Evolutionary conservation across 2,329 filamentous ascomycete species (phyloP).

Genomic region (Penicillium sp.): DNA sequence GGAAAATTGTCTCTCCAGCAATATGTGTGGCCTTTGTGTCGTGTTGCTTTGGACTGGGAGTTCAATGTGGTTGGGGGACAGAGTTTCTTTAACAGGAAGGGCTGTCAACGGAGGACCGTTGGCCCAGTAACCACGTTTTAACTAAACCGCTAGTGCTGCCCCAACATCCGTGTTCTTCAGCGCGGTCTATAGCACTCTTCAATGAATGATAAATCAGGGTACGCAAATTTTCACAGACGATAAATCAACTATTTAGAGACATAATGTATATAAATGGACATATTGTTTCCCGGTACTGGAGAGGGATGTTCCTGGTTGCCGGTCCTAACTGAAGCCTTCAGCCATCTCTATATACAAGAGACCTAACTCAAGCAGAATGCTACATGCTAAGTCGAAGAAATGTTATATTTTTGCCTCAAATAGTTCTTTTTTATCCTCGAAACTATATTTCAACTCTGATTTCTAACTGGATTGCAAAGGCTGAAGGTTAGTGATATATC

Average conservation of each 20-base stretch:
- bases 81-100: slow-evolving; percentile 10
- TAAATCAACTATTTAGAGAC: background rate
- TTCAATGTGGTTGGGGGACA: slow-evolving; percentile 1
- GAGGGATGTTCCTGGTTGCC: no score
- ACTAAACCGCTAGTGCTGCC: background rate
- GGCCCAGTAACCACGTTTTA: slow-evolving; percentile 22
- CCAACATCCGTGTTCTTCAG: background rate
- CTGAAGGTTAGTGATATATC: no score
- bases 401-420: no score
- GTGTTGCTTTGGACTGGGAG: background rate
- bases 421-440: no score
- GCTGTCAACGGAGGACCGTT: slow-evolving; percentile 18
- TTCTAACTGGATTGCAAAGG: no score
- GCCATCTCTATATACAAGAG: no score
- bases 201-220: background rate
- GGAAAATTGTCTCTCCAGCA: background rate
- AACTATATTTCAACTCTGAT: no score
- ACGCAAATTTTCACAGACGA: background rate
- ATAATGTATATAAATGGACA: no score
- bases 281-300: no score
- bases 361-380: no score
- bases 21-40: background rate
- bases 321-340: no score
- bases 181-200: background rate
- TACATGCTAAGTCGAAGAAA: no score